Conservation (phyloP, 192 early-diverging fungal genomes). For the Entophlyctis helioformis region DNA sequence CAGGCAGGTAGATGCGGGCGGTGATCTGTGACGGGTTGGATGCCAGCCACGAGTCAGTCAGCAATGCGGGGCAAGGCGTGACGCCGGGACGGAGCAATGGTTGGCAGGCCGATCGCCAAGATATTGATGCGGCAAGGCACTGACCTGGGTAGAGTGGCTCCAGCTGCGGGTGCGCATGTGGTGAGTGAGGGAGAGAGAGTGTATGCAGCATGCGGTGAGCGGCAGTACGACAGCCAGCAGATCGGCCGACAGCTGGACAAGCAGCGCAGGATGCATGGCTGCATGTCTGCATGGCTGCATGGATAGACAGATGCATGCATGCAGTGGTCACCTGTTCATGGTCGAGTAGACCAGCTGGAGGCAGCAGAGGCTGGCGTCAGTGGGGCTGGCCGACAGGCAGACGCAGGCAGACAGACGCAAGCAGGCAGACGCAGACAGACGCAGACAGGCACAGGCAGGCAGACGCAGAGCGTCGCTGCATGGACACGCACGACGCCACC, state of each 20-base stretch:
- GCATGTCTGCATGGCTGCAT: no score
- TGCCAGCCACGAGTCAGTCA: no score
- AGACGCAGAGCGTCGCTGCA: not conserved
- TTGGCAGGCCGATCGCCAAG: no score
- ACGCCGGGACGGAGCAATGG: no score
- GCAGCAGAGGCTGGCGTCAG: not conserved
- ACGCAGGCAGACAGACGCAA: no score
- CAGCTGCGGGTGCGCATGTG: not conserved
- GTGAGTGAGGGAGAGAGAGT: not conserved
- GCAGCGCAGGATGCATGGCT: no score
- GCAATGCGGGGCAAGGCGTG: not conserved
- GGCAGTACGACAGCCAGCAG: not conserved
- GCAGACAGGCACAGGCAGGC: no score
- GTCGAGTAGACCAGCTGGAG: constrained; percentile 65
- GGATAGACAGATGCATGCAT: no score
- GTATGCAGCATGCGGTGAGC: constrained; percentile 5
- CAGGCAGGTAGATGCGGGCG: constrained; percentile 57
- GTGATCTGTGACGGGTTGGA: constrained; percentile 17
- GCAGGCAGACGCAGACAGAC: no score
- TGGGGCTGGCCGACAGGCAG: no score
- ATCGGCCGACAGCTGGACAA: not conserved
- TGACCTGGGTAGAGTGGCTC: constrained; percentile 1
- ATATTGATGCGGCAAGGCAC: no score
- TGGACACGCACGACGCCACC: not conserved
- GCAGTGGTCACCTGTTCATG: no score